Conservation (phyloP, 2,329 filamentous ascomycete species). For the Fusarium sp. region DNA sequence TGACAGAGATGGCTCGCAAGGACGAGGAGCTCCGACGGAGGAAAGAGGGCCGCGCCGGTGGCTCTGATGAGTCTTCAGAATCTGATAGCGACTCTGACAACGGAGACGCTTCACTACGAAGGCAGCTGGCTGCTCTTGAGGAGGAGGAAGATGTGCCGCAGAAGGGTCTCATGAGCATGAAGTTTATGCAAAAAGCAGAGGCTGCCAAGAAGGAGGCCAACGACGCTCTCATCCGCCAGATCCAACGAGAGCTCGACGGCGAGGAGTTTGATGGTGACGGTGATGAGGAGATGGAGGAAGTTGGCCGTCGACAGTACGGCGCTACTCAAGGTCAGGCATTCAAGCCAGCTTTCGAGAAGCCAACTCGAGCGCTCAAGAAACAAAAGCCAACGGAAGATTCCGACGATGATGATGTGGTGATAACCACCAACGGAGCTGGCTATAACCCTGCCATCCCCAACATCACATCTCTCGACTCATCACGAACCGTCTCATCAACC, state of each 20-base stretch:
- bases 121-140: constrained; percentile 57
- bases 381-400: constrained; percentile 40
- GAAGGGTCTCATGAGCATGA: constrained; percentile 83
- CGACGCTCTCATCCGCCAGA: constrained; percentile 77
- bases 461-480: constrained; percentile 26
- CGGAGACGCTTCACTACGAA: constrained; percentile 64
- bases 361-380: constrained; percentile 46
- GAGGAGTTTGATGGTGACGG: constrained; percentile 62
- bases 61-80: constrained; percentile 64
- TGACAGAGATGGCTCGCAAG: constrained; percentile 83
- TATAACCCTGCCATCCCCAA: constrained; percentile 36
- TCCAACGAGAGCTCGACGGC: constrained; percentile 79
- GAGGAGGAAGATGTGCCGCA: constrained; percentile 64
- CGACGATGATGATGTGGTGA: constrained; percentile 45
- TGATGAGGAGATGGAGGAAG: constrained; percentile 66
- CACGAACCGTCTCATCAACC: constrained; percentile 41
- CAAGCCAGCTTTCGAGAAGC: constrained; percentile 46
- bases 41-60: constrained; percentile 76
- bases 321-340: constrained; percentile 52
- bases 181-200: constrained; percentile 94
- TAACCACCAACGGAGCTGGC: constrained; percentile 38
- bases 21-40: constrained; percentile 85
- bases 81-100: constrained; percentile 68
- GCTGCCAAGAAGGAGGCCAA: constrained; percentile 82
- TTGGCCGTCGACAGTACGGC: constrained; percentile 79